Base-by-base conservation (phyloP, 352 stramenopile genomes). In the Saprolegnia parasitica region DNA sequence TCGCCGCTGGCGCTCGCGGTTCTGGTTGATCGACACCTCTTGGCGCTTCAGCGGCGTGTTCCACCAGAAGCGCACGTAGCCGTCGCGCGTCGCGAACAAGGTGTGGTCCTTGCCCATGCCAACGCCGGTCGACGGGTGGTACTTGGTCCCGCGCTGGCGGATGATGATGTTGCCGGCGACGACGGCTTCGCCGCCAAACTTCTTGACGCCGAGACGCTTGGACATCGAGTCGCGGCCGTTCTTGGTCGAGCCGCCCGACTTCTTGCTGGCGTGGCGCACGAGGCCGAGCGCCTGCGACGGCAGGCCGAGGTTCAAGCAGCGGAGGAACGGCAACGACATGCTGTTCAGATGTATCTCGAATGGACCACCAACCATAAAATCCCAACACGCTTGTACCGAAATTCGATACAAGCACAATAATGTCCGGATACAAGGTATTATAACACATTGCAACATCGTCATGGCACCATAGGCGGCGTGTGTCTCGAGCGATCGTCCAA, bases 191-290 rank as follows among this genome's bases (percentile, higher is more conserved):
- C 91, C 93, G 70, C 93, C 94, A 75, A 96, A 98, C 61, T 98
- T 96, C 80, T 99, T 99, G 72, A 99, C 87, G 65, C 97, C 97
- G 49, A 99, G 83, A 60, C 97, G 88, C 80, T 98, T 96, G 46
- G 96, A 98, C 73, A 95, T 83, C 18, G 95, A 99, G 77, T 99
- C 96, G 61, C 97, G 85, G 23, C 97, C 96, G 78, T 99, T 99
- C 75, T 96, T 98, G n/a, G 91, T 96, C 5, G 92, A 98, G 47
- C 97, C 97, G 37, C 95, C 96, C 5, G 95, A 91, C 76, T 99
- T 99, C 81, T 99, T 99, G 20, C 85, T 95, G 16, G 97, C 97
- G 47, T 70, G 63, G n/a, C 63, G 63, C 16, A 70, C 63, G 54
- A 70, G 39, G 20, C 55, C n/a, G 13, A 47, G 54, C 39, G 63